Evolutionary conservation across 306 rosid genomes (phyloP), one percentile per base, ranked within the genome.

Genomic region (Citrullus colocynthis): DNA sequence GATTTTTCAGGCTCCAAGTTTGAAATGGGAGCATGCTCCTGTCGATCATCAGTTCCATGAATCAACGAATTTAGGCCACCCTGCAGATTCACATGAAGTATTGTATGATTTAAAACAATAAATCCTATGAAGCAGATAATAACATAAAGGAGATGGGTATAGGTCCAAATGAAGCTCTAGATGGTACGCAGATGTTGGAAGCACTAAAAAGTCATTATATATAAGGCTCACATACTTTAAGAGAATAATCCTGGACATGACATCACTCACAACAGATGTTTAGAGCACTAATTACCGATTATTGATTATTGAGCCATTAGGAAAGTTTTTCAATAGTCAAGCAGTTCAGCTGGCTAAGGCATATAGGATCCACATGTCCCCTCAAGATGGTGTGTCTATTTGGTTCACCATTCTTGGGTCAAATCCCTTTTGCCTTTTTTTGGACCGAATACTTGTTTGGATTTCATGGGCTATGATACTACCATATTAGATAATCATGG

Each of bases 1-100:
- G 82, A 72, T 13, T 83, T 86, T 78, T 85, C 88, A 81, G 82
- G 66, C 72, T 60, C 83, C 60, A 84, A 69, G 78, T 88, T 88
- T 37, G 87, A 85, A 72, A 80, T 81, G 70, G 82, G 49, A 14
- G 61, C 70, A 34, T 55, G 82, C 78, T 88, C 84, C 84, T 80
- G 83, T 80, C 73, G 82, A 80, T 79, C 66, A 61, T 67, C 86
- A 51, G 39, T 74, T 73, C 81, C 78, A 44, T 37, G 86, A 61
- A 82, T 79, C 79, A 80, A 65, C 24, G 69, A 78, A 39, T 73
- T 81, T n/a, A 58, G 81, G 84, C 77, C 90, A 78, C 69, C 84
- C 97, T 95, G 96, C 87, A 69, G 84, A 74, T 78, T 58, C 78
- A 71, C 58, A 24, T 13, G 44, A 76, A 72, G 57, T 30, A 48